A percentile compares a stretch with the other conserved stretches of the same genome.
These are phyloP conservation scores for Penicillium ucsense DNA, from an alignment of 495 filamentous ascomycete genomes.

Conservation along the genomic window DNA sequence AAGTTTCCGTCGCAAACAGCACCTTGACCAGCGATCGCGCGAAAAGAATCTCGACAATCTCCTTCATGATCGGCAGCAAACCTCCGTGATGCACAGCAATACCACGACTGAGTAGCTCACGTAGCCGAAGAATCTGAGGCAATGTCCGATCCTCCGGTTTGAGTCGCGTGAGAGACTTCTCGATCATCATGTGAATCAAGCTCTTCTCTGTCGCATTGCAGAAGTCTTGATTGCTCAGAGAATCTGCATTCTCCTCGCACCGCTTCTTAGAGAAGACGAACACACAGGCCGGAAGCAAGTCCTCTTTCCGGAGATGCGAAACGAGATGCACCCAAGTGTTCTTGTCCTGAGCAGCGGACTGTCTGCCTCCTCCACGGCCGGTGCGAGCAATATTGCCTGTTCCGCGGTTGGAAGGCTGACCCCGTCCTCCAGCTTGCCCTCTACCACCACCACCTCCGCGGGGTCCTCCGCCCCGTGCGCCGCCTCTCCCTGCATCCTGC, in stretches of 20 bases:
- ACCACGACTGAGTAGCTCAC: conserved; percentile 77
- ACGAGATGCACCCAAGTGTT: conserved; percentile 96
- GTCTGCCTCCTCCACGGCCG: conserved; percentile 73
- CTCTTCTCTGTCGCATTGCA: conserved; percentile 91
- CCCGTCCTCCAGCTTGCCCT: conserved; percentile 46
- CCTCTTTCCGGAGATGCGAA: conserved; percentile 78
- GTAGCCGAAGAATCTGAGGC: conserved; percentile 80
- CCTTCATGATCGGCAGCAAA: conserved; percentile 91
- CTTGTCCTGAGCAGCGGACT: conserved; percentile 82
- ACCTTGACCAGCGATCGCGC: conserved; percentile 92
- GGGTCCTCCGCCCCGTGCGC: conserved; percentile 24
- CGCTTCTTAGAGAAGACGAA: conserved; percentile 98
- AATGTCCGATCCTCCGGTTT: conserved; percentile 83
- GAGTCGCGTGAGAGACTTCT: conserved; percentile 85
- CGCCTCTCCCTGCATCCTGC: neutral
- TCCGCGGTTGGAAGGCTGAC: conserved; percentile 46
- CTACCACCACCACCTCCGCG: conserved; percentile 28
- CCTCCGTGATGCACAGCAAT: conserved; percentile 97
- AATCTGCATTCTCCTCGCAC: conserved; percentile 94
- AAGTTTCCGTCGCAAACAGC: conserved; percentile 94
- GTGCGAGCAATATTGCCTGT: conserved; percentile 81
- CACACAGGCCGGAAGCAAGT: conserved; percentile 81
- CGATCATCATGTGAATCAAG: conserved; percentile 91
- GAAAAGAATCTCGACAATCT: conserved; percentile 94
- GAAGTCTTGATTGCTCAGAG: conserved; percentile 88